These are phyloP conservation scores for Epichloe amarillans DNA, from an alignment of 2,329 filamentous ascomycete genomes.

Conservation along the genomic window DNA sequence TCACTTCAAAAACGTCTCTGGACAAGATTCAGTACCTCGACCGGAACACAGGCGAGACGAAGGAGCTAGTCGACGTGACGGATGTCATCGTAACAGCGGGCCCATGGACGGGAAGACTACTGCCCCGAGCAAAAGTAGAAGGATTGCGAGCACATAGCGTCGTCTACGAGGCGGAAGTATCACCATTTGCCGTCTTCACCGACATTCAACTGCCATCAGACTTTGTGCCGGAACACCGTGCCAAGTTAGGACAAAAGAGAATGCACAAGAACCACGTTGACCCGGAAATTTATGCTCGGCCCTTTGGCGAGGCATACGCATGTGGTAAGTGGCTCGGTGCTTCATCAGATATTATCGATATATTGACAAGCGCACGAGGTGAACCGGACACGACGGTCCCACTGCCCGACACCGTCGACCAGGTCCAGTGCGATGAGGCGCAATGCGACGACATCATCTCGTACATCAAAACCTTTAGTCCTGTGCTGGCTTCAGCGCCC, in stretches of 20 bases:
- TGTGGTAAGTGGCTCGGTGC: constrained; percentile 46
- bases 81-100: constrained; percentile 44
- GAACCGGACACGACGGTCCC: constrained; percentile 68
- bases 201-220: constrained; percentile 61
- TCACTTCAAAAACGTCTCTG: constrained; percentile 37
- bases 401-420: constrained; percentile 61
- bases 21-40: constrained; percentile 48
- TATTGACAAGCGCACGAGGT: constrained; percentile 20
- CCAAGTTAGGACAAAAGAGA: constrained; percentile 33
- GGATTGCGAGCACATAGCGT: constrained; percentile 52
- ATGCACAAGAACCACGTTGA: constrained; percentile 52
- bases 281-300: constrained; percentile 88
- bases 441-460: constrained; percentile 78
- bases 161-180: constrained; percentile 50
- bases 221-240: constrained; percentile 41
- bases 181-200: constrained; percentile 72
- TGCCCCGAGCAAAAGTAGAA: constrained; percentile 44
- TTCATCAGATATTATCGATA: no score
- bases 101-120: constrained; percentile 48
- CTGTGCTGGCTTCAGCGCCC: constrained; percentile 53
- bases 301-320: constrained; percentile 80
- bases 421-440: constrained; percentile 59
- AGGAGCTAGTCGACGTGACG: constrained; percentile 30
- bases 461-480: constrained; percentile 54
- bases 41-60: constrained; percentile 24